Evolutionary conservation across 2,329 filamentous ascomycete species (phyloP), one percentile per base, ranked within the genome.

Genomic region (Graphiopsis chlorocephala): DNA sequence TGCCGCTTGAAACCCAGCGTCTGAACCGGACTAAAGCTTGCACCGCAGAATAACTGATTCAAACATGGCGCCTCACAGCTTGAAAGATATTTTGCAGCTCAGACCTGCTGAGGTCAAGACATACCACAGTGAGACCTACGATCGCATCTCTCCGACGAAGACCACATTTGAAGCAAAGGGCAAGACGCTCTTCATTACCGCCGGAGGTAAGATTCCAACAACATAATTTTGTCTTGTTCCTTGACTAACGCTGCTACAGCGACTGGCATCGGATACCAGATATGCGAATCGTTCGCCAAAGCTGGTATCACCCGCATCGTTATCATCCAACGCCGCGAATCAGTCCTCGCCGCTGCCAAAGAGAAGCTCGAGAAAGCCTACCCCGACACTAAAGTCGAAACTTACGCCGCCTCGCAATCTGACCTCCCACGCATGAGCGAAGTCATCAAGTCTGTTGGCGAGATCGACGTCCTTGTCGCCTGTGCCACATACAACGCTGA

Each of bases 391-490:
- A 70, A 73, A 38, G 71, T 78, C 38, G 71, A 76, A 23, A 73
- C 80, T 5, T 71, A 72, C 42, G 68, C 71, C 14, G 73, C 71
- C 42, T 69, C 74, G 11, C 71, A 70, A 17, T 68, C 66, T 1
- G 70, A 72, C 59, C 53, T 61, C n/a, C 55, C 48, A 8, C 61
- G 65, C 23, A 68, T 72, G 48, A 65, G 73, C 14, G 75, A 79
- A 20, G 47, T 73, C 58, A 73, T 76, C 26, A 70, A 73, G 26
- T 68, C 72, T 42, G 65, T 52, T n/a, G 73, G 72, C 3, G 72
- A 73, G 59, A 72, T 81, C 58, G 71, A 82, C 64, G 70, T 82
- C 52, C 65, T 82, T 10, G 73, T 82, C 53, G 76, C 75, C 64
- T 77, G 74, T 63, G 76, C 76, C 65, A 78, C 74, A 63, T 80